Conservation (phyloP, 1,139 yeast genomes). For the Geotrichum bryndzae region DNA sequence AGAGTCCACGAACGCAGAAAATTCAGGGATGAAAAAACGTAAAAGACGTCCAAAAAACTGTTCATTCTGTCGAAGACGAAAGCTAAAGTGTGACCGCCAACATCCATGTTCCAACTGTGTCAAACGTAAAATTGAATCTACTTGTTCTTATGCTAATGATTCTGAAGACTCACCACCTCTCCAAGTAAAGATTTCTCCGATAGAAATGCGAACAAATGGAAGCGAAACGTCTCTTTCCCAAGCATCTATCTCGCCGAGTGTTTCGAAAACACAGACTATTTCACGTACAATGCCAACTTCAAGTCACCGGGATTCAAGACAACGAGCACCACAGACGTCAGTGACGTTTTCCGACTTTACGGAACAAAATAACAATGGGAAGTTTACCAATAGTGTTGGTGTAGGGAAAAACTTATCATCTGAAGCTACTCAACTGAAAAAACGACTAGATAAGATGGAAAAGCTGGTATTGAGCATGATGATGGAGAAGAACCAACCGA, state of each 20-base stretch:
- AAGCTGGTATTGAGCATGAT: constrained; percentile 15
- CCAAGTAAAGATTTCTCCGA: neutral
- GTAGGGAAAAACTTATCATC: neutral
- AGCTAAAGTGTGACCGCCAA: constrained; percentile 35
- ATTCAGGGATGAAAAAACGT: constrained; percentile 13
- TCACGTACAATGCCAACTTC: neutral
- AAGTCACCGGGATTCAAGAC: constrained; percentile 1
- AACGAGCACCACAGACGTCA: neutral
- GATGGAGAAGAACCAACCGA: constrained; percentile 1
- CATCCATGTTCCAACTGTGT: constrained; percentile 36
- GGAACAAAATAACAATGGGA: neutral
- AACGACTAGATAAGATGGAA: constrained; percentile 15
- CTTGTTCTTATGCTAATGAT: constrained; percentile 26
- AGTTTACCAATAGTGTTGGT: neutral
- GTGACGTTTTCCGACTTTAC: constrained; percentile 11
- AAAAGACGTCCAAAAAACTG: constrained; percentile 31
- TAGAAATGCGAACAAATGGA: neutral
- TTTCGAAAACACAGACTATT: neutral
- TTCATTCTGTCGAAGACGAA: constrained; percentile 33
- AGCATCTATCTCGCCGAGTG: neutral
- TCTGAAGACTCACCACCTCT: constrained; percentile 1
- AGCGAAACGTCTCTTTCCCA: neutral
- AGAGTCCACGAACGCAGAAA: neutral
- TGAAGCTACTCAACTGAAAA: constrained; percentile 10
- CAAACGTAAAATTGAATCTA: constrained; percentile 26